These are phyloP conservation scores for Simmondsia chinensis DNA, from an alignment of 148 eudicot species.

Conservation along the genomic window DNA sequence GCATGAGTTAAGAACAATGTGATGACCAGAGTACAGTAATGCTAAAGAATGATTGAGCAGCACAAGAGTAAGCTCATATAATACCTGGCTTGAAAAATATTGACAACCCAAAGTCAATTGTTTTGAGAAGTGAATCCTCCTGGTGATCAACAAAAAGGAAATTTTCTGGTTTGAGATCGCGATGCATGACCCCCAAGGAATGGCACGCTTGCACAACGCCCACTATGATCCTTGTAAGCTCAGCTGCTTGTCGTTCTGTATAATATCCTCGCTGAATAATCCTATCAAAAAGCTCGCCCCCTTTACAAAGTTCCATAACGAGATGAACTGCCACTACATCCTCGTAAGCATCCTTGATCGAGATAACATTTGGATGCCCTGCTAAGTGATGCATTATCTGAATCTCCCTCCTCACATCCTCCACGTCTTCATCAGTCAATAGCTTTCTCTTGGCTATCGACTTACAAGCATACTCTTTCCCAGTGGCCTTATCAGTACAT, in stretches of 20 bases:
- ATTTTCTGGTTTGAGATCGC: slow-evolving; percentile 54
- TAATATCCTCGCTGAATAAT: slow-evolving; percentile 51
- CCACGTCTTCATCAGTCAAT: slow-evolving; percentile 44
- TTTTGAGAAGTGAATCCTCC: slow-evolving; percentile 52
- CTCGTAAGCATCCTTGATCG: slow-evolving; percentile 44
- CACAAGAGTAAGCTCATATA: neutral
- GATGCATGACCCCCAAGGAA: slow-evolving; percentile 55
- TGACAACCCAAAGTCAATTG: slow-evolving; percentile 56
- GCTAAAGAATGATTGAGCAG: neutral
- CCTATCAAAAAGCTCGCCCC: slow-evolving; percentile 61
- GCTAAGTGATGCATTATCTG: slow-evolving; percentile 69
- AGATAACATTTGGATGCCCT: slow-evolving; percentile 41
- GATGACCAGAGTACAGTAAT: neutral
- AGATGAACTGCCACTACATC: slow-evolving; percentile 53
- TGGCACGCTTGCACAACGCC: slow-evolving; percentile 54
- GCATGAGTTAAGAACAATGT: neutral
- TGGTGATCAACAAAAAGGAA: slow-evolving; percentile 43
- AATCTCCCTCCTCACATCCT: slow-evolving; percentile 57
- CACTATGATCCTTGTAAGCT: slow-evolving; percentile 36
- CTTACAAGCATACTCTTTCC: slow-evolving; percentile 46
- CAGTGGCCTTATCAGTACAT: slow-evolving; percentile 39
- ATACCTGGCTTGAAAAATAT: slow-evolving; percentile 66
- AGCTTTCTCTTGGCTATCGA: slow-evolving; percentile 51
- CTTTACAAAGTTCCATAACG: slow-evolving; percentile 51
- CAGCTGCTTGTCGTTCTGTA: slow-evolving; percentile 50